phyloP scores from a whole-genome alignment of 768 basidiomycete species.

The Collybia sp. region DNA sequence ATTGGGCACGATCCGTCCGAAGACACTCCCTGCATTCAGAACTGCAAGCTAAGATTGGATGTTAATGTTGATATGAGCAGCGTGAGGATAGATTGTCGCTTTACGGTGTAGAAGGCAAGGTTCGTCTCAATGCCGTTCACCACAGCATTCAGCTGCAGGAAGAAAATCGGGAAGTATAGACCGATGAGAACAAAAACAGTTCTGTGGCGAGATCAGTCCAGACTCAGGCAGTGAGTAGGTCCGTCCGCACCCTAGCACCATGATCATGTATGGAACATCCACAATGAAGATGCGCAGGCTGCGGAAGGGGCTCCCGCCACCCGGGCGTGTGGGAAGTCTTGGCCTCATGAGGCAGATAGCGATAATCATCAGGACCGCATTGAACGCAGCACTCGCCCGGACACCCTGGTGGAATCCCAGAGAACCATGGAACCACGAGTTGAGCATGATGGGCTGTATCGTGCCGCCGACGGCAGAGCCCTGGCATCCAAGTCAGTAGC shows the following conservation, averaged over 20 bases:
- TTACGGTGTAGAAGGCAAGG: conserved; percentile 56
- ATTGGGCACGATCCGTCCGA: neutral
- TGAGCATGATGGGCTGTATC: conserved; percentile 61
- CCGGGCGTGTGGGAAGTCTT: conserved; percentile 31
- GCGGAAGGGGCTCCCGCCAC: conserved; percentile 19
- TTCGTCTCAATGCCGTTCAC: conserved; percentile 36
- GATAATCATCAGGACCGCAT: conserved; percentile 22
- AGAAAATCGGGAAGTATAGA: conserved; percentile 50
- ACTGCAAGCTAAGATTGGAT: conserved; percentile 1
- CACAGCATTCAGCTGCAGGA: conserved; percentile 49
- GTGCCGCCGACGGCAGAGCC: conserved; percentile 56
- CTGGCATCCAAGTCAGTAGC: conserved; percentile 20
- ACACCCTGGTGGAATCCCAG: conserved; percentile 43
- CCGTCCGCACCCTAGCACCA: conserved; percentile 20
- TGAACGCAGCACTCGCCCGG: conserved; percentile 32
- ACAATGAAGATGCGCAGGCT: conserved; percentile 29
- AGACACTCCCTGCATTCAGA: neutral
- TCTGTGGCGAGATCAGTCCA: conserved; percentile 13
- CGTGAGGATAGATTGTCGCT: neutral
- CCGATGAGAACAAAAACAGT: conserved; percentile 29
- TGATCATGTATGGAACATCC: conserved; percentile 40
- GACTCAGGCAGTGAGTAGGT: neutral
- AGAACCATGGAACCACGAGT: conserved; percentile 40
- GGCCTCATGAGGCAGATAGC: conserved; percentile 29
- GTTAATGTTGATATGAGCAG: neutral